Base-by-base conservation (phyloP, 495 filamentous ascomycete species). In the Neurospora intermedia region DNA sequence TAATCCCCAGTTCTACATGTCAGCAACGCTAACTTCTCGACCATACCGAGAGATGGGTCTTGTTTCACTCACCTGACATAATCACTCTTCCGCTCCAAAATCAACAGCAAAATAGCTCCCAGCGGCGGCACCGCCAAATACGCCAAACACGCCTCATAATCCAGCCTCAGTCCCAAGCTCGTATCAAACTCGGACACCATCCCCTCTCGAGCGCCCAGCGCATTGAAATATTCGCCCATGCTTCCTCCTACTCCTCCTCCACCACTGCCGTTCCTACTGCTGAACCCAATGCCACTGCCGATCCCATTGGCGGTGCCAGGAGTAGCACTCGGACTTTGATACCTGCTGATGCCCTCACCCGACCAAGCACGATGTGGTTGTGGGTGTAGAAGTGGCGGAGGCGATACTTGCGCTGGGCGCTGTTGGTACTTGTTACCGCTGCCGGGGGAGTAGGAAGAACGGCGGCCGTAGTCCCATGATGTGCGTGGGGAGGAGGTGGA, bases 61-160 rank as follows among this genome's bases (percentile, higher is more conserved):
- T 62, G 4, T 6, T 38, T 66, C 70, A 88, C 89, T 69, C 81
- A 97, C 93, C 96, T 85, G 45, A 99, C 96, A 80, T 97, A 99
- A 82, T 98, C 96, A 77, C 94, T 97, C 87, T 96, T 95, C 77
- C 93, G 88, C 86, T 99, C 96, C 73, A 94, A 75, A 75, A 98
- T 86, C 74, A 99, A 80, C 78, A 99, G 81, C 75, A 97, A 82
- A 13, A 97, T 92, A 39, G 90, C 92, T 39, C 95, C 96, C 0
- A 94, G 89, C 18, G 96, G 96, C 77, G 96, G 96, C 23, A 96
- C 82, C 73, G 90, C 86, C 76, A 98, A 79, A 81, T 99, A 99
- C 59, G 96, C 94, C 82, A 98, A 82, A 80, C 91, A 92, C 20
- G 96, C 96, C 84, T 98, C 96, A 76, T 93, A 89, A 77, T 91